Evolutionary conservation across 768 basidiomycete species (phyloP).

Genomic region (Krasilnikovozyma curviuscula): DNA sequence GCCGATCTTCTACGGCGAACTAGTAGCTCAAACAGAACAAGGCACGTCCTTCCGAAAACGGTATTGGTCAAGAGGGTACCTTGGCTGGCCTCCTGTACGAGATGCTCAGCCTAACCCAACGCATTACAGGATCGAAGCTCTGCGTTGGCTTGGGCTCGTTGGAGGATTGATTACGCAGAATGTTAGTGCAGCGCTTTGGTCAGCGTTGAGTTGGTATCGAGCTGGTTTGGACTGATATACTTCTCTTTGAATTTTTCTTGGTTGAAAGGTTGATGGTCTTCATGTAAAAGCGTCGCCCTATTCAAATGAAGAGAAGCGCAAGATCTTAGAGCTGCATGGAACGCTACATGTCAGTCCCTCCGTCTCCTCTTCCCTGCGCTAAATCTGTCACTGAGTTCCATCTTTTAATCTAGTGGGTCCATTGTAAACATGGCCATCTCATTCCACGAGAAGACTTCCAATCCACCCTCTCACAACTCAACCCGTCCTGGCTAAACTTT

Average conservation of each 20-base stretch:
- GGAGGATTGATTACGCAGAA: slow-evolving; percentile 45
- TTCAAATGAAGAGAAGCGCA: slow-evolving; percentile 16
- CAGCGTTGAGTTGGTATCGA: not conserved
- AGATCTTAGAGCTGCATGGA: slow-evolving; percentile 71
- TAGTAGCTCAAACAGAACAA: not conserved
- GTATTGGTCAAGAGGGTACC: slow-evolving; percentile 34
- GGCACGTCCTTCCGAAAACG: slow-evolving; percentile 5
- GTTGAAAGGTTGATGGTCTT: slow-evolving; percentile 61
- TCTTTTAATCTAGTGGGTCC: slow-evolving; percentile 32
- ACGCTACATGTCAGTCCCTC: slow-evolving; percentile 49
- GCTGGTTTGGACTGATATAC: too few species aligned
- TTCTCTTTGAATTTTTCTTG: not conserved
- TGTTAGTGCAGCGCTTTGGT: slow-evolving; percentile 13
- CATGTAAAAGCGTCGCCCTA: slow-evolving; percentile 48
- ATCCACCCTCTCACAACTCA: slow-evolving; percentile 45
- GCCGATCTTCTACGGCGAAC: not conserved
- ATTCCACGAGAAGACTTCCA: slow-evolving; percentile 53
- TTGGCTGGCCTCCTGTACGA: slow-evolving; percentile 43
- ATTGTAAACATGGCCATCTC: slow-evolving; percentile 55
- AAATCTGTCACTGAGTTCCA: not conserved
- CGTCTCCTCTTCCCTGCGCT: not conserved
- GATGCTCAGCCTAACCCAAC: slow-evolving; percentile 69
- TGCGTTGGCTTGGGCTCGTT: slow-evolving; percentile 48
- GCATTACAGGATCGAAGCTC: slow-evolving; percentile 66
- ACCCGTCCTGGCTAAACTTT: slow-evolving; percentile 52